Evolutionary conservation across 2,329 filamentous ascomycete genomes (phyloP).

Genomic region (Botrytis aclada): DNA sequence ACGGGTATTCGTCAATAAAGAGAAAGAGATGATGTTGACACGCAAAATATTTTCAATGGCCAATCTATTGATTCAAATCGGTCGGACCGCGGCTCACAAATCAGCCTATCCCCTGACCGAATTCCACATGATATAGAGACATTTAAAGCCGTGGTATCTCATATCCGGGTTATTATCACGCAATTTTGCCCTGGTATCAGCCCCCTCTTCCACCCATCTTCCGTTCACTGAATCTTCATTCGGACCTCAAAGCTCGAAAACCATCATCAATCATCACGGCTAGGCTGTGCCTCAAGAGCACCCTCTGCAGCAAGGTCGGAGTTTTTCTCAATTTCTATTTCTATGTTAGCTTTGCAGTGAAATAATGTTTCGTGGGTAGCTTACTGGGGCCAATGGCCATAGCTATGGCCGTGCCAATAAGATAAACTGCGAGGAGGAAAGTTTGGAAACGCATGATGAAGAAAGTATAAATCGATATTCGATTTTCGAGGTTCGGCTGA

Average conservation of each 20-base stretch:
- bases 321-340: neutral
- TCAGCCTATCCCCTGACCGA: neutral
- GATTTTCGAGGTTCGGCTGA: neutral
- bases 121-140: neutral
- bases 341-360: neutral
- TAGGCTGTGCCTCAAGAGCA: neutral
- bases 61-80: neutral
- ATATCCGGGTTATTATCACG: no score
- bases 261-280: neutral
- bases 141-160: no score
- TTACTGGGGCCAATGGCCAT: neutral
- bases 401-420: neutral
- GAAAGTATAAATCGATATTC: neutral
- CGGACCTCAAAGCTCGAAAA: neutral
- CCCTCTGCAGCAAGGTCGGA: neutral
- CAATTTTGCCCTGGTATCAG: neutral
- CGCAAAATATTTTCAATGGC: neutral
- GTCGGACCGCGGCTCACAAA: neutral
- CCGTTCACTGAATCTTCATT: neutral
- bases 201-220: neutral
- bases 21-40: neutral
- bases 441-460: neutral
- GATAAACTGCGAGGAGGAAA: neutral
- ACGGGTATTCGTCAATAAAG: neutral
- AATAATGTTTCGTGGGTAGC: neutral